These are phyloP conservation scores for Phytopythium kandeliae DNA, from an alignment of 352 stramenopile species.

Conservation along the genomic window DNA sequence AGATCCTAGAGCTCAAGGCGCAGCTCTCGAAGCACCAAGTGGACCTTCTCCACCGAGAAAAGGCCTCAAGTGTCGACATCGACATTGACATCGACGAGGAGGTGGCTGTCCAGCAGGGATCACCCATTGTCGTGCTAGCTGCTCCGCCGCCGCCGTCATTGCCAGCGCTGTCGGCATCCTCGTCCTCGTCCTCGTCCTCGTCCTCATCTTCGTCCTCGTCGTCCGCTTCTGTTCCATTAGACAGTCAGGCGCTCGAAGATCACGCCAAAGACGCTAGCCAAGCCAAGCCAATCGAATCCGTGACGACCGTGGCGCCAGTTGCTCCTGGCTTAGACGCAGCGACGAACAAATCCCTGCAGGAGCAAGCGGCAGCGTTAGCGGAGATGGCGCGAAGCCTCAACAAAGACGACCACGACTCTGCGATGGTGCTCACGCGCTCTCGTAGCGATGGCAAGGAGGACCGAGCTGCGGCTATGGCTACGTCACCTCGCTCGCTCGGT, in stretches of 20 bases:
- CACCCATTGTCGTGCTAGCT: not conserved
- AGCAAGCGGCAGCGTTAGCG: constrained; percentile 27
- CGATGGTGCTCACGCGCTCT: not conserved
- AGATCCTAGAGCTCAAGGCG: constrained; percentile 56
- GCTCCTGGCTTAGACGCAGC: constrained; percentile 10
- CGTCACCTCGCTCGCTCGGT: not conserved
- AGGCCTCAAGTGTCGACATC: not conserved
- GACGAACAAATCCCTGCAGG: constrained; percentile 31
- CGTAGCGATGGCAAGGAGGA: constrained; percentile 3
- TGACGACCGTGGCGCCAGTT: not conserved
- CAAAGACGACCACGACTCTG: constrained; percentile 21
- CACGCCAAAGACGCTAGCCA: not conserved
- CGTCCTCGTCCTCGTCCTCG: not conserved
- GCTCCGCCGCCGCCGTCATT: not conserved
- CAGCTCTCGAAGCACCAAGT: constrained; percentile 17
- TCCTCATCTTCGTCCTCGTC: not conserved
- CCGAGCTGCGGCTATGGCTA: not conserved
- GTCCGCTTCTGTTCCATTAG: not conserved
- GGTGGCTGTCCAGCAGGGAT: not conserved
- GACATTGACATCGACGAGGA: not conserved
- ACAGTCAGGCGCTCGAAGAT: not conserved
- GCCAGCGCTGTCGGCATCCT: not conserved
- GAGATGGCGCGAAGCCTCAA: constrained; percentile 33
- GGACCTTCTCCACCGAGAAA: not conserved
- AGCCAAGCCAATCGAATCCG: not conserved